Base-by-base conservation (phyloP, 208 protist species). In the Lotmaria passim region DNA sequence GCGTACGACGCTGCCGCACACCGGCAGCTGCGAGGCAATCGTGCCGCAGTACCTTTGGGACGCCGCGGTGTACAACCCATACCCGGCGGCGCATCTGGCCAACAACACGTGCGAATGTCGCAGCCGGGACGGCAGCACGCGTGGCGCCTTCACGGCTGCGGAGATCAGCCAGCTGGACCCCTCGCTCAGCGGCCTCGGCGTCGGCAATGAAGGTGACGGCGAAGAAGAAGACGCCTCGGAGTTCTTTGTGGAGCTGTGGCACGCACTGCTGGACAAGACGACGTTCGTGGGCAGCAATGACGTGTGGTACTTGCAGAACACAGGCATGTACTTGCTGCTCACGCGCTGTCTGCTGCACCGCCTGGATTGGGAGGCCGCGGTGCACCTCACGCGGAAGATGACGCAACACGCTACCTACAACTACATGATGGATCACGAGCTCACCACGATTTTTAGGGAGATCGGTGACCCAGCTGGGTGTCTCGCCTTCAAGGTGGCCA, bases 401-500 rank as follows among this genome's bases (percentile, higher is more conserved):
- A 75, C 86, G 64, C 83, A 88, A 65, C 75, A 91, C 66, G 73
- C 73, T n/a, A 85, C 63, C 14, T 94, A 92, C 73, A 96, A 85
- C 15, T 89, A 91, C 75, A 76, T 87, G 60, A 92, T 96, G 85
- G 91, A 96, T 58, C 85, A 92, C 56, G 87, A 93, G 48, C 60
- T 96, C 19, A 90, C 82, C 15, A 67, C 65, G 3, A 93, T 96
- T 64, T 96, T 96, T 70, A 69, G 60, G 21, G 88, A 94, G 56
- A 91, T 94, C 47, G 91, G 91, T 23, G 91, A 96, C 60, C 91
- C 91, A 0, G 78, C 87, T 17, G 91, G 91, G 3, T 91, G 79
- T 55, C 61, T 96, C 19, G 83, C 87, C 15, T 96, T 96, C 70
- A 96, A 96, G 68, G 87, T 94, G 15, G 91, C 91, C 28, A 91